These are phyloP conservation scores for Peniophora sp. DNA, from an alignment of 1,284 basidiomycete species.

Conservation along the genomic window DNA sequence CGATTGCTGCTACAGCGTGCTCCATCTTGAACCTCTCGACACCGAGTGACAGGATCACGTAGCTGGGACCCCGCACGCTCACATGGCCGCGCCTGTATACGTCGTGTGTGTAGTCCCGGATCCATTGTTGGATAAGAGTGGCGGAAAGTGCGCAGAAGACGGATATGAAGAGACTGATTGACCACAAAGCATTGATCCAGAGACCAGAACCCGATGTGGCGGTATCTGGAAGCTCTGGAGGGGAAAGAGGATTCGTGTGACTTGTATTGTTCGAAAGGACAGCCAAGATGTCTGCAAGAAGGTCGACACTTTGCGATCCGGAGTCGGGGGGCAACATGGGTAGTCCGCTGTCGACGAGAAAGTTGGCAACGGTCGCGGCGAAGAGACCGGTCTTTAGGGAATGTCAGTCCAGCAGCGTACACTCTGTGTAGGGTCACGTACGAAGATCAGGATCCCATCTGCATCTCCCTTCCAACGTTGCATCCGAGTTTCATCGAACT, in stretches of 20 bases:
- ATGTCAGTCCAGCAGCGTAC: neutral
- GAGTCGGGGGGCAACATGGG: neutral
- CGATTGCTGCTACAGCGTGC: neutral
- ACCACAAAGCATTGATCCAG: constrained; percentile 11
- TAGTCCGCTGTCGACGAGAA: constrained; percentile 34
- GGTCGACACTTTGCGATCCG: too few relatives aligned
- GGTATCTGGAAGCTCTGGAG: too few relatives aligned
- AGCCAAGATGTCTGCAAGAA: too few relatives aligned
- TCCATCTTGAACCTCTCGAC: neutral
- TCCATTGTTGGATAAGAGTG: neutral
- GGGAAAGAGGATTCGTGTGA: too few relatives aligned
- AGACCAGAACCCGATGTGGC: neutral
- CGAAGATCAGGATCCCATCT: constrained; percentile 37
- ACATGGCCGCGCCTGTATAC: constrained; percentile 1
- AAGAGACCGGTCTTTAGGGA: constrained; percentile 29
- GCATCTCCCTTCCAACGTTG: constrained; percentile 36
- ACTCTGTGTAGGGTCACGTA: neutral
- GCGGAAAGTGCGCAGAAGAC: neutral
- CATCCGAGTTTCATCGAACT: constrained; percentile 4
- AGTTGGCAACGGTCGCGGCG: constrained; percentile 36
- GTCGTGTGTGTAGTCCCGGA: neutral
- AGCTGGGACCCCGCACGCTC: neutral
- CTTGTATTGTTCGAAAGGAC: too few relatives aligned
- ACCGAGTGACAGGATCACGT: constrained; percentile 1
- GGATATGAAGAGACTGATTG: neutral